These are phyloP conservation scores for Pythium aristosporum DNA, from an alignment of 352 stramenopile species.

Conservation along the genomic window DNA sequence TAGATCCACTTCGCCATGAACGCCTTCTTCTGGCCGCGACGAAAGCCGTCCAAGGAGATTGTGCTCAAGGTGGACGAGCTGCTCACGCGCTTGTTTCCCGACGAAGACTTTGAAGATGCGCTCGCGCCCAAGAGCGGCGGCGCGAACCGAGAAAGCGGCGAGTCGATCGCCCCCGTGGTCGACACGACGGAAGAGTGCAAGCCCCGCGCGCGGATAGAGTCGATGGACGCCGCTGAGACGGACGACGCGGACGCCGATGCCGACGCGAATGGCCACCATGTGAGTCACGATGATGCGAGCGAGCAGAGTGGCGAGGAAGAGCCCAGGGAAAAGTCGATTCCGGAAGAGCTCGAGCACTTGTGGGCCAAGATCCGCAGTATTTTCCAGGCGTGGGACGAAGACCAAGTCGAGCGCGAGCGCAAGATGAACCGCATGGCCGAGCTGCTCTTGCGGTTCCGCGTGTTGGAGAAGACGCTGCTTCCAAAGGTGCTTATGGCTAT, in stretches of 20 bases:
- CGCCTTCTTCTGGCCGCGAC: conserved; percentile 77
- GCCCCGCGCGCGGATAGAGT: conserved; percentile 32
- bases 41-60: conserved; percentile 73
- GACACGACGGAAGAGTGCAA: conserved; percentile 8
- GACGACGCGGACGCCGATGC: conserved; percentile 22
- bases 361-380: conserved; percentile 74
- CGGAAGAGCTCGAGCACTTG: conserved; percentile 66
- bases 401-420: conserved; percentile 62
- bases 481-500: conserved; percentile 69
- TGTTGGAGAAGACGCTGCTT: conserved; percentile 72
- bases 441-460: conserved; percentile 63
- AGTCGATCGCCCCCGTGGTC: conserved; percentile 16
- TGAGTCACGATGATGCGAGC: conserved; percentile 36
- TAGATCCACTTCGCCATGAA: conserved; percentile 43
- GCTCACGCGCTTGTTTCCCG: conserved; percentile 53
- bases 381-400: conserved; percentile 77
- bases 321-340: conserved; percentile 57
- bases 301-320: conserved; percentile 53
- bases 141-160: conserved; percentile 25
- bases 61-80: conserved; percentile 69
- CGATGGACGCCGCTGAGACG: conserved; percentile 30
- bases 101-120: conserved; percentile 53
- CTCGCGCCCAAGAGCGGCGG: conserved; percentile 41
- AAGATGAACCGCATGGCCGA: conserved; percentile 84
- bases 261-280: conserved; percentile 29